Evolutionary conservation across 1,284 basidiomycete species (phyloP).

Genomic region (Kalmanozyma brasiliensis): DNA sequence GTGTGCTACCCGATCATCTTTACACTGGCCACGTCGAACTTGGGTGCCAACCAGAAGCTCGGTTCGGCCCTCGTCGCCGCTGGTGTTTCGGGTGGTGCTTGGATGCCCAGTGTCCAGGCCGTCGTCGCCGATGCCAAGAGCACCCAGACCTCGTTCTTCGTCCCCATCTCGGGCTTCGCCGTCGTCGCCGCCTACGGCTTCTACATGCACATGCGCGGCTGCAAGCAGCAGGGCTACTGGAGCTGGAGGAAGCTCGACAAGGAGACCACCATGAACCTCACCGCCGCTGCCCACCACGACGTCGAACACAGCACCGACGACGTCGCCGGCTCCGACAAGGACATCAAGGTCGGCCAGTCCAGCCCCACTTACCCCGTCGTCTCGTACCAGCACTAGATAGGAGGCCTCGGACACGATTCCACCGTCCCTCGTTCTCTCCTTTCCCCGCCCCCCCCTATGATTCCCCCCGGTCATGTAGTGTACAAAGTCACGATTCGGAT

Average conservation of each 20-base stretch:
- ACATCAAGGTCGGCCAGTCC: conserved; percentile 19
- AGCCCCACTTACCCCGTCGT: conserved; percentile 21
- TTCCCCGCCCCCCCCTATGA: too few relatives aligned
- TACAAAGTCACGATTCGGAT: too few relatives aligned
- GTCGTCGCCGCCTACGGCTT: conserved; percentile 39
- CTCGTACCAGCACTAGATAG: conserved; percentile 20
- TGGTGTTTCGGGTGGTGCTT: conserved; percentile 80
- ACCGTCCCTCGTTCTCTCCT: too few relatives aligned
- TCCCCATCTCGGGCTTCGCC: conserved; percentile 36
- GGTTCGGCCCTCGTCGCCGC: conserved; percentile 39
- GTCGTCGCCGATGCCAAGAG: conserved; percentile 73
- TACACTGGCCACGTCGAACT: conserved; percentile 75
- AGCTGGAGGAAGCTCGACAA: conserved; percentile 39
- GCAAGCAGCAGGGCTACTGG: conserved; percentile 30
- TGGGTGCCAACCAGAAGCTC: conserved; percentile 46
- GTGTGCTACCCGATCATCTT: conserved; percentile 71
- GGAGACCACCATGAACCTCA: conserved; percentile 22
- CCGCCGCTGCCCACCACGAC: conserved; percentile 11
- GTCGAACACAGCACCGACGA: conserved; percentile 17
- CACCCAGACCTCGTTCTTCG: conserved; percentile 36
- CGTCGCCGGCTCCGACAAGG: conserved; percentile 24
- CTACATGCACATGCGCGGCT: conserved; percentile 38
- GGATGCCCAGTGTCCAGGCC: conserved; percentile 79
- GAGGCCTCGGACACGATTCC: too few relatives aligned
- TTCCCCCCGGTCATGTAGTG: too few relatives aligned